Evolutionary conservation across 2,329 filamentous ascomycete genomes (phyloP), one percentile per base, ranked within the genome.

Genomic region (Pseudofabraea citricarpa): DNA sequence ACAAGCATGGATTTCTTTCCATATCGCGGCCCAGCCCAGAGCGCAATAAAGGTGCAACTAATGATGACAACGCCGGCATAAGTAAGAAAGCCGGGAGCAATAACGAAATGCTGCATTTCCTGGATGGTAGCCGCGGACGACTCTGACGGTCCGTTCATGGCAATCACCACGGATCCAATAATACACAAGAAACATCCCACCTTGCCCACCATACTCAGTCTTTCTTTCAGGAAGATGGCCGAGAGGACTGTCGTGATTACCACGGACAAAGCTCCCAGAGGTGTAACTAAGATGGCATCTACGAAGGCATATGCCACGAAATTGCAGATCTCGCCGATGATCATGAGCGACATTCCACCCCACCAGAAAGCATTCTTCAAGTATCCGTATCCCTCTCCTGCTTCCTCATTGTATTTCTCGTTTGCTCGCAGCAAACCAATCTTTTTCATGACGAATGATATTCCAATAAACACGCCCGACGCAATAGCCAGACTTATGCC

Each of bases 1-100:
- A 97, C 90, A 64, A 98, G 75, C 93, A 98, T 97, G 59, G 87
- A 91, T 74, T 89, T 91, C 70, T 95, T 96, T 38, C 90, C 93
- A 62, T 91, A 98, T 57, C 85, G 78, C 13, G 93, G 93, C 0
- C 81, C 93, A 32, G 79, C 83, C 75, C 84, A 97, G 37, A 93
- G 67, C 1, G 89, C 89, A 26, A 86, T 79, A 49, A 90, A 77
- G 9, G 70, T 56, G 46, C 81, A 85, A 1, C 82, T 87, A 19
- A 93, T 59, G 26, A 97, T 77, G 51, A 97, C 77, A 36, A 96
- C 74, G 24, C 90, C 91, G 0, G 88, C 79, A 62, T 93, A 98
- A 35, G 74, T 77, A 51, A 97, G 70, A 59, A 97, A 97, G 1
- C 87, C 90, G 0, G 93, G 91, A 0, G 87, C 69, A 50, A 96